A percentile compares a stretch with the other conserved stretches of the same genome.
Evolutionary conservation across 768 basidiomycete species (phyloP).

Genomic region (Lactarius pseudohatsudake): DNA sequence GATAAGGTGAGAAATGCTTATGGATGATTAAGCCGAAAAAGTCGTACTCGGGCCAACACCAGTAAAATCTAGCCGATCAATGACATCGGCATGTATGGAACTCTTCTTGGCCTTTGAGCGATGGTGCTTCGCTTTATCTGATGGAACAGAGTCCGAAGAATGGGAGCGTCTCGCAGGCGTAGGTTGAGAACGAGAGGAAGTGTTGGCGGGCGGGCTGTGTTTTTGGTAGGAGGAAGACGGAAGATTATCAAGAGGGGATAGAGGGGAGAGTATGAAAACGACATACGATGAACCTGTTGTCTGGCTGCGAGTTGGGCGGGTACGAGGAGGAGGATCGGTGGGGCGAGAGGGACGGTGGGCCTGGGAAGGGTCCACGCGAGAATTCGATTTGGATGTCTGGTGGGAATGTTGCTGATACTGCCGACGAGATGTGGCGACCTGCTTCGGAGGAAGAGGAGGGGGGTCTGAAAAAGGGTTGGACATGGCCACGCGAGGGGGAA

Average conservation of each 20-base stretch:
- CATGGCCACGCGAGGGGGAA: slow-evolving; percentile 17
- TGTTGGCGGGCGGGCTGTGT: slow-evolving; percentile 12
- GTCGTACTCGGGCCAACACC: slow-evolving; percentile 78
- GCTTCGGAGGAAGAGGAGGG: slow-evolving; percentile 40
- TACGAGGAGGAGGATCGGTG: slow-evolving; percentile 43
- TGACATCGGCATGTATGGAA: slow-evolving; percentile 83
- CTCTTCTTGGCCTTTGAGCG: slow-evolving; percentile 66
- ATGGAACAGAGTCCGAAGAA: slow-evolving; percentile 49
- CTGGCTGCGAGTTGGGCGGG: slow-evolving; percentile 57
- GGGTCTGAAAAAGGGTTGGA: slow-evolving; percentile 30
- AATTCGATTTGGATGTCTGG: slow-evolving; percentile 24
- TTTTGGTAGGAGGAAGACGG: not conserved
- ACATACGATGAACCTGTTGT: slow-evolving; percentile 49
- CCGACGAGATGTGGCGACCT: slow-evolving; percentile 26
- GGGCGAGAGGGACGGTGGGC: slow-evolving; percentile 63
- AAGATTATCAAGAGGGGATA: slow-evolving; percentile 23
- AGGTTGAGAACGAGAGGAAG: slow-evolving; percentile 31
- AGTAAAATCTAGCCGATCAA: slow-evolving; percentile 84
- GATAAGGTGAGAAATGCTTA: slow-evolving; percentile 28
- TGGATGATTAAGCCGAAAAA: slow-evolving; percentile 20
- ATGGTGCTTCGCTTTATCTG: slow-evolving; percentile 46
- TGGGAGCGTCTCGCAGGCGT: slow-evolving; percentile 44
- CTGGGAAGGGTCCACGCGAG: slow-evolving; percentile 57
- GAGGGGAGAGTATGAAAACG: slow-evolving; percentile 27
- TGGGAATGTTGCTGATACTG: slow-evolving; percentile 25